Evolutionary conservation across 176 grass and related monocot species (phyloP), one percentile per base, ranked within the genome.

Genomic region (Hordeum marinum): DNA sequence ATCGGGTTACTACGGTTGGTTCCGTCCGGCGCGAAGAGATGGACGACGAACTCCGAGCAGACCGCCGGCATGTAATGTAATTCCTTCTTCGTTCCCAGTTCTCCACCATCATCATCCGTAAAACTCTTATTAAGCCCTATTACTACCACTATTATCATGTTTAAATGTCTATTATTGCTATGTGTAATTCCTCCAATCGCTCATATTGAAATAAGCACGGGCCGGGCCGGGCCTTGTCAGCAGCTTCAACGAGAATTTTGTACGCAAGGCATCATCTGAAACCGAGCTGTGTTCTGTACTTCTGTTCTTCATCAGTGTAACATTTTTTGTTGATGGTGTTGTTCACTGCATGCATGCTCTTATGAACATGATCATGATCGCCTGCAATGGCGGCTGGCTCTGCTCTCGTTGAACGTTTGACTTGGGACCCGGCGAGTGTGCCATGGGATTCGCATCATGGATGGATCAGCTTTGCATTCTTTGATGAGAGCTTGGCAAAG

Each of bases 191-290:
- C 76, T 90, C 80, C 85, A 69, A 54, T 75, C 68, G 80, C 80
- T 84, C 60, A 90, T 90, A 90, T 90, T 66, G 6, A 79, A 90
- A 87, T 87, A 90, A 84, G 76, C 48, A 80, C 76, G 85, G 79
- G 79, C 36, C 76, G 85, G 79, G 79, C 36, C 29, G 23, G 76
- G 76, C 80, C 80, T 84, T 62, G 66, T 75, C 42, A 80, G 89
- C 80, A 69, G 89, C 85, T 84, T 68, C 6, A 32, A 62, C 34
- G 85, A 87, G 76, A 80, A 80, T 87, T 90, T 84, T 90, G 80
- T 87, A 80, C 75, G 60, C 89, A 76, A 50, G 40, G 80, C 80
- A 32, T 29, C 79, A 12, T 80, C 68, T 5, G 17, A 39, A 79
- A 32, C 37, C 25, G 48, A 46, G 85, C 80, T 76, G 37, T 9